These are phyloP conservation scores for Starmerella stigmatis DNA, from an alignment of 805 yeast species.

Conservation along the genomic window DNA sequence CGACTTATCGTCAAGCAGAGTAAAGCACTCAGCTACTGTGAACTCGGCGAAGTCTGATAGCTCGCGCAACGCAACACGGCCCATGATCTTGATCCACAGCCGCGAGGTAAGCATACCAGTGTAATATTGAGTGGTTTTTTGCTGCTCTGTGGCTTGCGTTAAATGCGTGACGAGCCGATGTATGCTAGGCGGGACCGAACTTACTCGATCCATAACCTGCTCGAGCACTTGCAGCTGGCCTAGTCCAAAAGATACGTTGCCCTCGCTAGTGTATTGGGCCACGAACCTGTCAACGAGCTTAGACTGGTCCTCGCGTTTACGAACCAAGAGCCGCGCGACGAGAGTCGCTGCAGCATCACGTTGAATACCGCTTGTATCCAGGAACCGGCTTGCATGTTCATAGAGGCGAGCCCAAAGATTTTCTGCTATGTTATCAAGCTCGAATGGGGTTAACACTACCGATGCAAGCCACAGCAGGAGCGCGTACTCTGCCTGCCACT, in stretches of 20 bases:
- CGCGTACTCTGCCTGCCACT: constrained; percentile 43
- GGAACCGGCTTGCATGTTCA: constrained; percentile 29
- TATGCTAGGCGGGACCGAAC: constrained; percentile 1
- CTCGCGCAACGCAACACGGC: constrained; percentile 33
- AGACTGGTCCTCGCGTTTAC: constrained; percentile 26
- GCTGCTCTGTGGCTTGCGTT: background rate
- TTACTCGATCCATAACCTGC: constrained; percentile 12
- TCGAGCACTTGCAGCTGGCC: constrained; percentile 14
- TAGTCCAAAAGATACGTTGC: too few species aligned
- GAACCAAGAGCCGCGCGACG: constrained; percentile 43
- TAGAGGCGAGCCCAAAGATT: constrained; percentile 32
- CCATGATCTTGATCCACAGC: constrained; percentile 30
- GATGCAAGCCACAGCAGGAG: constrained; percentile 63
- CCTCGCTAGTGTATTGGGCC: background rate
- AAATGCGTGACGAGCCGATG: background rate
- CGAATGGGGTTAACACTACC: constrained; percentile 64
- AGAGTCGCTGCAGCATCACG: constrained; percentile 44
- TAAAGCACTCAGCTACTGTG: constrained; percentile 42
- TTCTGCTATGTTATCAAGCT: constrained; percentile 36
- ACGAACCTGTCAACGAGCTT: background rate
- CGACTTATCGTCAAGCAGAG: constrained; percentile 39
- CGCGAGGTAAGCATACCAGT: background rate
- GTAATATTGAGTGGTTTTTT: background rate
- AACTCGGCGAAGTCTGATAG: constrained; percentile 30
- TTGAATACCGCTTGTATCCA: constrained; percentile 45